Evolutionary conservation across 1,284 basidiomycete species (phyloP), one percentile per base, ranked within the genome.

Genomic region (Vanrija pseudolonga): DNA sequence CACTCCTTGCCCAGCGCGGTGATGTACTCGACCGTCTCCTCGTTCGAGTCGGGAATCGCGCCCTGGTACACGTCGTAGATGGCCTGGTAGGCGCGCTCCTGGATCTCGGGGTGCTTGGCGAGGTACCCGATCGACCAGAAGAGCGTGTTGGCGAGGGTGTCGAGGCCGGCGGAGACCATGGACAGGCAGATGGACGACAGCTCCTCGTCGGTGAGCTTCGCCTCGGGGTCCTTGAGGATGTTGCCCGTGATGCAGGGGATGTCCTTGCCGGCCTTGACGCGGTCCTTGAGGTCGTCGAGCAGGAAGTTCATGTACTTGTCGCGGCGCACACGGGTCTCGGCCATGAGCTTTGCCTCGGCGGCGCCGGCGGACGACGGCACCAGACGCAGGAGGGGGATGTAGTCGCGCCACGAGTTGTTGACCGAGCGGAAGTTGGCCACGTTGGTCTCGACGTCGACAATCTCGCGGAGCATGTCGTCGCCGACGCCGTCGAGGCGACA

Each of bases 201-300:
- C 58, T 60, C 58, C 20, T 50, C 38, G 9, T 45, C 41, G 26
- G 45, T 40, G 32, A 60, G 54, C 49, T 60, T 56, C 41, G 54
- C 54, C 24, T 60, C 58, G 51, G 58, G 58, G 58, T 60, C 58
- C 51, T 56, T 56, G 42, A 60, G 51, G 38, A 60, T 56, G 43
- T 40, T 45, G 49, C 58, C 58, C 7, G 55, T 60, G 48, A 60
- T 60, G 54, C 58, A 60, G 7, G 58, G 46, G 11, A 53, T 42
- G 46, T 60, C 58, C 48, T 54, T 60, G 48, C 58, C 54, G 45
- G 53, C 50, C 23, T 23, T 26, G 19, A 60, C 50, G 36, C 52
- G 51, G 42, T 40, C 43, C 45, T 53, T 53, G 45, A 60, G 58
- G 54, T 56, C 54, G 40, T 60, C 43, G 42, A 60, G 58, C 12